Conservation (phyloP, 2,329 filamentous ascomycete species). For the Penicillium oxalicum region DNA sequence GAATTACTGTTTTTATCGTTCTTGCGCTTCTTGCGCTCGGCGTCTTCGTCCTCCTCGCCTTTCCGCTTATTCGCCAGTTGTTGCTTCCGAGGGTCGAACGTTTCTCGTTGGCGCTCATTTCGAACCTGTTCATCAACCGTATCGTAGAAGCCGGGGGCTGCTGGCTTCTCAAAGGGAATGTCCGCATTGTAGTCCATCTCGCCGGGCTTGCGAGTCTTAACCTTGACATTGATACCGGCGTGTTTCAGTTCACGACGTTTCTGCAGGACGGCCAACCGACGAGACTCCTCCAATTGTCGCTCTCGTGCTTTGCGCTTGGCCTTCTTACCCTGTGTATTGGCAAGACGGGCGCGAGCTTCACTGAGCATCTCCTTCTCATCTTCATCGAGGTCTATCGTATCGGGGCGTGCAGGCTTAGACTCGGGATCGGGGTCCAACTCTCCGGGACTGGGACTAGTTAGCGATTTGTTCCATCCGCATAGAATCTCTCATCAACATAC, state of each 20-base stretch:
- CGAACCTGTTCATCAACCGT: constrained; percentile 71
- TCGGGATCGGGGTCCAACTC: constrained; percentile 97
- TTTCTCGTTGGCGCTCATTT: constrained; percentile 78
- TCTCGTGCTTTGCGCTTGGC: constrained; percentile 96
- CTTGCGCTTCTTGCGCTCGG: constrained; percentile 76
- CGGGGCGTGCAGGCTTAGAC: constrained; percentile 87
- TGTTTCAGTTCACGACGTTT: constrained; percentile 96
- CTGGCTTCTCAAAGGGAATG: constrained; percentile 92
- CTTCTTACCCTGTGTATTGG: constrained; percentile 98
- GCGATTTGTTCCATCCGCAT: constrained; percentile 2
- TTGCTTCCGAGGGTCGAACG: constrained; percentile 88
- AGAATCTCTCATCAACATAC: constrained; percentile 21
- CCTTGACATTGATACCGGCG: constrained; percentile 96
- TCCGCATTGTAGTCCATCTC: constrained; percentile 99
- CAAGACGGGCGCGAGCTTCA: constrained; percentile 89
- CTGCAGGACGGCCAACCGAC: constrained; percentile 81
- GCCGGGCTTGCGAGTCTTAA: constrained; percentile 82
- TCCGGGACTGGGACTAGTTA: constrained; percentile 55
- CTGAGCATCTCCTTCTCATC: constrained; percentile 99
- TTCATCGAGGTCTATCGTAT: constrained; percentile 96
- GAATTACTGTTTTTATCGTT: constrained; percentile 77
- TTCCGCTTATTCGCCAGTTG: constrained; percentile 90
- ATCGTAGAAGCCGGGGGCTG: constrained; percentile 86
- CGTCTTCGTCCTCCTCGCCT: constrained; percentile 77
- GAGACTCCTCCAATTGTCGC: constrained; percentile 88